Evolutionary conservation across 1,284 basidiomycete genomes (phyloP).

Genomic region (Phenoliferia sp.): DNA sequence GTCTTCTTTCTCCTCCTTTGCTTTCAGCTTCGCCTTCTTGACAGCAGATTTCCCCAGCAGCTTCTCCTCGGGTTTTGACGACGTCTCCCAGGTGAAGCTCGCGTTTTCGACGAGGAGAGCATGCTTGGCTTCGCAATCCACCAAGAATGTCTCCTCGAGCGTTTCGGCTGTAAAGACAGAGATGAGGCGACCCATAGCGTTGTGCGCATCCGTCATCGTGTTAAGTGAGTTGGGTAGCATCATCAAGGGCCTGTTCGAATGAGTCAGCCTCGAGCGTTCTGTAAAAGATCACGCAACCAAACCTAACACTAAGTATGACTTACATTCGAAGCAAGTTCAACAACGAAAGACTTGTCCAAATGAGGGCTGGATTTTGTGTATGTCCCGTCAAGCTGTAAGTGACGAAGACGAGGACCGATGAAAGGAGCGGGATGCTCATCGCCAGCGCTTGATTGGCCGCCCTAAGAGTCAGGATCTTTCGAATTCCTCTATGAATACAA

Average conservation of each 20-base stretch:
- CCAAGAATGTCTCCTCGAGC: constrained; percentile 50
- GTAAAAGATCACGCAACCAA: neutral
- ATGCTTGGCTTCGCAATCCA: constrained; percentile 47
- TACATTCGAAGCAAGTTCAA: constrained; percentile 10
- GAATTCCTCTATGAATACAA: constrained; percentile 45
- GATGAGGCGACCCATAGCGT: neutral
- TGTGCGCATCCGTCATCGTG: neutral
- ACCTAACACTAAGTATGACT: neutral
- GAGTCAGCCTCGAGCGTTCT: too few species aligned
- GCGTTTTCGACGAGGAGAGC: constrained; percentile 54
- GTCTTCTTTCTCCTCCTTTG: constrained; percentile 30
- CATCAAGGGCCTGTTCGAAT: neutral
- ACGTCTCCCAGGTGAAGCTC: constrained; percentile 60
- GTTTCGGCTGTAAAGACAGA: constrained; percentile 59
- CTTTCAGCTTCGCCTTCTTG: too few species aligned
- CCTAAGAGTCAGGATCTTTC: constrained; percentile 57
- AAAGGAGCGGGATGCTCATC: constrained; percentile 23
- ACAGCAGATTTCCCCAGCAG: constrained; percentile 6
- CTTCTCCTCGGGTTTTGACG: constrained; percentile 36
- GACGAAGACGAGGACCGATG: constrained; percentile 33
- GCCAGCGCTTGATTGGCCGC: constrained; percentile 51
- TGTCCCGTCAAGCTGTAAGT: constrained; percentile 41
- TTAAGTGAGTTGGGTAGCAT: neutral
- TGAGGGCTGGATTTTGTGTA: constrained; percentile 54
- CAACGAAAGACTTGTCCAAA: constrained; percentile 16